Conservation (phyloP, 306 rosid species). For the Corylus americana region DNA sequence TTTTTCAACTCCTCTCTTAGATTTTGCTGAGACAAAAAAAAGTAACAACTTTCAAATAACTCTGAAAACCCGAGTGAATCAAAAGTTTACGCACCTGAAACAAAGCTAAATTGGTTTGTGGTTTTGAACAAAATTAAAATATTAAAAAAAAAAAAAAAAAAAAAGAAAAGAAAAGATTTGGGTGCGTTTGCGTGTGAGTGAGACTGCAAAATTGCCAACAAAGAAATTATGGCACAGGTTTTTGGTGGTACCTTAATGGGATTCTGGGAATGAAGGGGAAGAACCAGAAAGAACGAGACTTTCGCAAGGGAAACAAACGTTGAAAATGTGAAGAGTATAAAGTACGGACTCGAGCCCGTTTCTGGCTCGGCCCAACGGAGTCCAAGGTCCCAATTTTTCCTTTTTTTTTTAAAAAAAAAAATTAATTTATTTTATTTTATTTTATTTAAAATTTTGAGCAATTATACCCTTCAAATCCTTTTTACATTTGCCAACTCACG, state of each 20-base stretch:
- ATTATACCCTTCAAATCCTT: no score
- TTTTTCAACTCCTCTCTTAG: slow-evolving; percentile 3
- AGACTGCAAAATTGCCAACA: neutral
- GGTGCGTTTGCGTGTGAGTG: neutral
- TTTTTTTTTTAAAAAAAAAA: no score
- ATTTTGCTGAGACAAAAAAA: neutral
- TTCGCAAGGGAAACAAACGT: neutral
- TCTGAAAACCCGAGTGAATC: neutral
- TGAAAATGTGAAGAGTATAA: neutral
- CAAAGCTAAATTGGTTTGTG: neutral
- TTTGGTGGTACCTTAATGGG: neutral
- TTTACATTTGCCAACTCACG: no score
- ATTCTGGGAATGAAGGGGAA: neutral
- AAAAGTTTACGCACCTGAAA: neutral
- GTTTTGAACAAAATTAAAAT: neutral
- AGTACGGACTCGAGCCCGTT: neutral
- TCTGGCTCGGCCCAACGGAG: neutral
- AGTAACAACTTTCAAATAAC: neutral
- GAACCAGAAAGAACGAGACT: neutral
- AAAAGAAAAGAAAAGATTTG: neutral
- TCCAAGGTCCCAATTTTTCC: no score
- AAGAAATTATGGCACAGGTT: neutral
- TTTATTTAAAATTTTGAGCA: no score
- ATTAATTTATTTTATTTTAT: no score
- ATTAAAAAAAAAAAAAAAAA: neutral